Conservation (phyloP, 116 monocot genomes). For the Cymodocea nodosa region DNA sequence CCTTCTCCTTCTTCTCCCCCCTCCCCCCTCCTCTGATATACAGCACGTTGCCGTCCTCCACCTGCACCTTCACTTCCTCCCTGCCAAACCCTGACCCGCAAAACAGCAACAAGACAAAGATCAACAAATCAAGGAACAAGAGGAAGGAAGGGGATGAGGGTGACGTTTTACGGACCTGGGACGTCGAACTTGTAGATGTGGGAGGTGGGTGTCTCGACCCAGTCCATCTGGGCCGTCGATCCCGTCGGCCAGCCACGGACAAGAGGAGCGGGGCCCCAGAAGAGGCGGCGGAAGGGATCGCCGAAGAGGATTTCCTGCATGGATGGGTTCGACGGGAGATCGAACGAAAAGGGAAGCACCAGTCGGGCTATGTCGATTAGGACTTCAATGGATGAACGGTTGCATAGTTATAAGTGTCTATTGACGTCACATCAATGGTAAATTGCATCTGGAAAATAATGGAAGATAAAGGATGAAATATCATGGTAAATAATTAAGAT, state of each 20-base stretch:
- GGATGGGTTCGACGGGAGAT: background rate
- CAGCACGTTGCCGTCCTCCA: slow-evolving; percentile 64
- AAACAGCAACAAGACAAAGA: background rate
- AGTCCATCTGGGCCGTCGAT: slow-evolving; percentile 34
- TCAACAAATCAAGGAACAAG: slow-evolving; percentile 3
- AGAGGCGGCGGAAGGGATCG: slow-evolving; percentile 46
- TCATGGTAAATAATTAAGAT: too few species aligned
- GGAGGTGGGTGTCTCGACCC: slow-evolving; percentile 69
- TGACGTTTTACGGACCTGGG: slow-evolving; percentile 25
- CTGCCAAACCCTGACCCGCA: slow-evolving; percentile 43
- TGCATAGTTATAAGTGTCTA: too few species aligned
- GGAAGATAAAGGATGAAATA: too few species aligned
- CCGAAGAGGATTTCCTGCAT: background rate
- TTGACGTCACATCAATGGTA: too few species aligned
- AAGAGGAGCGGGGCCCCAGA: slow-evolving; percentile 20
- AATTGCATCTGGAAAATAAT: too few species aligned
- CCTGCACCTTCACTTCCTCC: slow-evolving; percentile 70
- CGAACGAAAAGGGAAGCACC: too few species aligned
- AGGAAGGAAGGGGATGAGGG: background rate
- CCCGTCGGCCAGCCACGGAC: slow-evolving; percentile 14
- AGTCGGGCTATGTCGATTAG: too few species aligned
- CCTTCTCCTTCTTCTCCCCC: too few species aligned
- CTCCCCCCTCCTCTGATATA: slow-evolving; percentile 34
- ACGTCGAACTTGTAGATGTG: slow-evolving; percentile 68
- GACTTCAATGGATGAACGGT: too few species aligned